Percentiles rank a stretch among this genome's conserved stretches.
Conservation (phyloP, 208 protist genomes). For the Vickermania spadyakhi region DNA sequence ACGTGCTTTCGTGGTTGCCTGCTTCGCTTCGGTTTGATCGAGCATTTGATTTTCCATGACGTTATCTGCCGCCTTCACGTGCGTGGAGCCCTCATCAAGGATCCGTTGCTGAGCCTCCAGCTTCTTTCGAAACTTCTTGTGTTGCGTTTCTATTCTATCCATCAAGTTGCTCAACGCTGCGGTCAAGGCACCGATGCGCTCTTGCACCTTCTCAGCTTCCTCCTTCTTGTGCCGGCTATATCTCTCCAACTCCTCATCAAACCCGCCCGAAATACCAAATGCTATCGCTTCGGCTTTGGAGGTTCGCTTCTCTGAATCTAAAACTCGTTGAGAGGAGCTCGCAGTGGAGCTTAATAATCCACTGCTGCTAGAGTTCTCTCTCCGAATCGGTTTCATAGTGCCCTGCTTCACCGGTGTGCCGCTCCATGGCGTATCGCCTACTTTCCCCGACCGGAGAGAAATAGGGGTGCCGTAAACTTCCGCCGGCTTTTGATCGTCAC, state of each 20-base stretch:
- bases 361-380: neutral
- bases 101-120: constrained; percentile 33
- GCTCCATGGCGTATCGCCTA: no score
- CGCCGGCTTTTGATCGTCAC: neutral
- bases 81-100: constrained; percentile 41
- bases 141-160: constrained; percentile 18
- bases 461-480: neutral
- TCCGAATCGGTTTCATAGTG: neutral
- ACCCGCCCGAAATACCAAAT: neutral
- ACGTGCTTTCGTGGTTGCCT: constrained; percentile 8
- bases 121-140: constrained; percentile 16
- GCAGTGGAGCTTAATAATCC: neutral
- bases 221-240: neutral
- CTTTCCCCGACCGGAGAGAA: neutral
- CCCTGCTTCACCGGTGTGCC: neutral
- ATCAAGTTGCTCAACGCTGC: constrained; percentile 24
- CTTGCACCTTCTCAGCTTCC: neutral
- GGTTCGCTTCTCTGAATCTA: neutral
- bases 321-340: neutral
- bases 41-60: constrained; percentile 24
- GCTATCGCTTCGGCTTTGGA: neutral
- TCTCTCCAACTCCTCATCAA: neutral
- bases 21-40: constrained; percentile 27
- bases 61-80: constrained; percentile 56
- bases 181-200: constrained; percentile 15